Conservation (phyloP, 768 basidiomycete genomes). For the Zangia roseola region DNA sequence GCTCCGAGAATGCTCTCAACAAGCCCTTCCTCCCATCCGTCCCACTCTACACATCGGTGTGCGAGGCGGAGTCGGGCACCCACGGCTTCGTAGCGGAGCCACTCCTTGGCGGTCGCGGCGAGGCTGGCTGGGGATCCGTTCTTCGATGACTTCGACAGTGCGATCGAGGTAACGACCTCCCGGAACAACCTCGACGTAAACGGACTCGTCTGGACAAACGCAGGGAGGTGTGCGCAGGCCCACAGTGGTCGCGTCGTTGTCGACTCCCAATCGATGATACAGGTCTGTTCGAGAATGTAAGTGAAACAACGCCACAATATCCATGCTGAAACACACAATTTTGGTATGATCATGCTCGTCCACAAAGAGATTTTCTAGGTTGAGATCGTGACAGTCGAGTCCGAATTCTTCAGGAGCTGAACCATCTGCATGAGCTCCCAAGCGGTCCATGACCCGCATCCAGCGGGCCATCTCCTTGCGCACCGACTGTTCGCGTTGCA, state of each 20-base stretch:
- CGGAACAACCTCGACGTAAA: conserved; percentile 74
- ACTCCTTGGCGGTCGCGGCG: conserved; percentile 56
- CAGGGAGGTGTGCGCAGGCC: conserved; percentile 80
- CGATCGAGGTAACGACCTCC: conserved; percentile 54
- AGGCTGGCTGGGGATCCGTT: conserved; percentile 29
- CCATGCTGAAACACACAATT: conserved; percentile 57
- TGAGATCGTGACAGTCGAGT: conserved; percentile 83
- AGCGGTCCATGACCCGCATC: conserved; percentile 62
- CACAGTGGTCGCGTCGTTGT: conserved; percentile 86
- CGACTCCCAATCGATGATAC: conserved; percentile 89
- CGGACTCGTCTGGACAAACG: conserved; percentile 74
- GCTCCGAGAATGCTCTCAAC: conserved; percentile 73
- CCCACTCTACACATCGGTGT: conserved; percentile 84
- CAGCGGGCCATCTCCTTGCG: conserved; percentile 71
- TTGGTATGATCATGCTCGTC: conserved; percentile 63
- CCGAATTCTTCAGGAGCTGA: conserved; percentile 60
- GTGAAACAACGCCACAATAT: not conserved
- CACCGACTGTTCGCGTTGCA: conserved; percentile 60
- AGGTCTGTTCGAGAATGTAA: conserved; percentile 49
- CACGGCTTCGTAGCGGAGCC: conserved; percentile 69
- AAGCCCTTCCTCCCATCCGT: conserved; percentile 88
- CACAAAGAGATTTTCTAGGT: conserved; percentile 83
- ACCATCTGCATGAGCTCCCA: conserved; percentile 37
- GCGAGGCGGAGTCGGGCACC: conserved; percentile 70
- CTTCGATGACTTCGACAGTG: conserved; percentile 23